Percentiles rank a stretch among this genome's conserved stretches.
These are phyloP conservation scores for Debaryomyces psychrophilus DNA, from an alignment of 1,139 yeast genomes.

Conservation along the genomic window DNA sequence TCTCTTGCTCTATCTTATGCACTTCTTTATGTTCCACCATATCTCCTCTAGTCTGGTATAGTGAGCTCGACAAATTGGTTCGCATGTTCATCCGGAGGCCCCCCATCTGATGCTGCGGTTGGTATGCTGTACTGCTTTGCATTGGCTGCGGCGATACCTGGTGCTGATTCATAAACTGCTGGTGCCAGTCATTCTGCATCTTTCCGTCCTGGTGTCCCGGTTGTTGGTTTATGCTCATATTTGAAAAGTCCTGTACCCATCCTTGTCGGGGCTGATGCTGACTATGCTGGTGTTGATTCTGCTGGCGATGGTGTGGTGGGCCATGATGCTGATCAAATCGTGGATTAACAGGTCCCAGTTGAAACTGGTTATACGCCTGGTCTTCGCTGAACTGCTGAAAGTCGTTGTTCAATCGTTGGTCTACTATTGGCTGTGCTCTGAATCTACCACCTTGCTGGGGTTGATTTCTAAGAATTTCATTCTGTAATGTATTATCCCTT, in stretches of 20 bases:
- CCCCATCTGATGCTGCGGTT: constrained; percentile 12
- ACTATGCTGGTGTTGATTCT: constrained; percentile 11
- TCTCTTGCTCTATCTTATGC: constrained; percentile 33
- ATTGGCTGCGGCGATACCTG: constrained; percentile 11
- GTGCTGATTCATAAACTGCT: constrained; percentile 29
- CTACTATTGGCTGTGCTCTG: constrained; percentile 21
- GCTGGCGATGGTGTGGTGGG: constrained; percentile 1
- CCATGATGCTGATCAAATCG: constrained; percentile 3
- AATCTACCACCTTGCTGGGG: constrained; percentile 15
- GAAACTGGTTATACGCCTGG: neutral
- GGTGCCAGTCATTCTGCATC: constrained; percentile 30
- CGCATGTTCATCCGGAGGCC: constrained; percentile 23
- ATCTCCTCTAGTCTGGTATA: constrained; percentile 12
- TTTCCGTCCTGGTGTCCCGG: constrained; percentile 13
- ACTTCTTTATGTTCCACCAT: constrained; percentile 35
- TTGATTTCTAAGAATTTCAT: constrained; percentile 23
- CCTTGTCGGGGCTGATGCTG: constrained; percentile 17
- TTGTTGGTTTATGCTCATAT: constrained; percentile 23
- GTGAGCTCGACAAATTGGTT: constrained; percentile 20
- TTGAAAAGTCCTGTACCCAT: constrained; percentile 43
- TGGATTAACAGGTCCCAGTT: neutral
- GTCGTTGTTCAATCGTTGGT: constrained; percentile 36
- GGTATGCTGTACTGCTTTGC: constrained; percentile 15
- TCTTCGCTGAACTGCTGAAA: constrained; percentile 34
- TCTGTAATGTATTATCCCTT: constrained; percentile 37